Percentiles rank a stretch among this genome's conserved stretches.
Conservation (phyloP, 441 rosid genomes). For the Kokia cookei region DNA sequence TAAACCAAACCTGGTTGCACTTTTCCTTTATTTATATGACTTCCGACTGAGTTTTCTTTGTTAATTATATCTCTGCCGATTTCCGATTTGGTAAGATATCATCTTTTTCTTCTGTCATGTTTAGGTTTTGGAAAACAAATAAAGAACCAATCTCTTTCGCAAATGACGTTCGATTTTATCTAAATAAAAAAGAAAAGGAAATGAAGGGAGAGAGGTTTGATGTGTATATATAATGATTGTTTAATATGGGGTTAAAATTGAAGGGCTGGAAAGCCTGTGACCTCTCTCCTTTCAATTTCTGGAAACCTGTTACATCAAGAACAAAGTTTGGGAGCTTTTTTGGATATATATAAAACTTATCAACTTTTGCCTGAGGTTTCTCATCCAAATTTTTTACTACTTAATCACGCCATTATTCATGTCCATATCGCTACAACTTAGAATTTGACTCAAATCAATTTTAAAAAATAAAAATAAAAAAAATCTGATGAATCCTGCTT, state of each 20-base stretch:
- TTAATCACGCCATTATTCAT: neutral
- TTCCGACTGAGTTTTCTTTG: neutral
- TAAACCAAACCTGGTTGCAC: neutral
- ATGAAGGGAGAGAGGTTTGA: too few species aligned
- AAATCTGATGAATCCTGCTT: neutral
- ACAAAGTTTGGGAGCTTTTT: neutral
- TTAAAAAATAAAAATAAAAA: neutral
- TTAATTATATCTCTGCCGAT: neutral
- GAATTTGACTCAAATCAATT: neutral
- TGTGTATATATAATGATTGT: too few species aligned
- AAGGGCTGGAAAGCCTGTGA: neutral
- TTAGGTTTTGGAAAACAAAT: constrained; percentile 4
- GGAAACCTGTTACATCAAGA: constrained; percentile 12
- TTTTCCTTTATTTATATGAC: neutral
- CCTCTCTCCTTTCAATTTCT: neutral
- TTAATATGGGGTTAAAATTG: neutral
- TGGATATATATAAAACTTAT: neutral
- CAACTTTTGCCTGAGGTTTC: neutral
- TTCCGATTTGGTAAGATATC: neutral
- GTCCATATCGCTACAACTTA: neutral
- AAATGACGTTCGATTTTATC: constrained; percentile 1
- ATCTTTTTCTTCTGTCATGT: neutral
- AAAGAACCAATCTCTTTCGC: neutral
- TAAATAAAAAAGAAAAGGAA: neutral
- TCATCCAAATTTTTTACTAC: neutral